Conservation (phyloP, 1,284 basidiomycete species). For the Ceratobasidium theobromae region DNA sequence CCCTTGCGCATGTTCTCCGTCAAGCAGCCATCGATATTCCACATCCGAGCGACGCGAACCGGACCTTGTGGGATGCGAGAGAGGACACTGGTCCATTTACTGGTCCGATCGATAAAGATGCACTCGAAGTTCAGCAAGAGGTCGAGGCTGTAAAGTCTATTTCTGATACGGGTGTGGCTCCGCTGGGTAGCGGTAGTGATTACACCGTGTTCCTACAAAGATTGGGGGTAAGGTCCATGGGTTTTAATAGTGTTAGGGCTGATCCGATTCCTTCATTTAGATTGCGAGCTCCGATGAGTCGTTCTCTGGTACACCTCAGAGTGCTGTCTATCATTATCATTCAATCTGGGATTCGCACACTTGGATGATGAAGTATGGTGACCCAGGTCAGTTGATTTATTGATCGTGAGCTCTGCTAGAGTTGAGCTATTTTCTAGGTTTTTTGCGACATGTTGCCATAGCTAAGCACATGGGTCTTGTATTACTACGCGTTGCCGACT, state of each 20-base stretch:
- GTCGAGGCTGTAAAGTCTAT: constrained; percentile 25
- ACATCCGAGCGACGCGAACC: constrained; percentile 49
- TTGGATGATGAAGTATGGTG: constrained; percentile 76
- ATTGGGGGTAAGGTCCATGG: constrained; percentile 46
- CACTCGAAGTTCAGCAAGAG: constrained; percentile 4
- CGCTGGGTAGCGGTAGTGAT: constrained; percentile 55
- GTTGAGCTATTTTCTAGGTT: constrained; percentile 25
- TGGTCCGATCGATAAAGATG: constrained; percentile 31
- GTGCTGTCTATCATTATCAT: constrained; percentile 78
- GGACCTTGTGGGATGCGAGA: constrained; percentile 44
- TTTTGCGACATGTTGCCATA: constrained; percentile 54
- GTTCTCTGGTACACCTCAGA: constrained; percentile 52
- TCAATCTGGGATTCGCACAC: constrained; percentile 78
- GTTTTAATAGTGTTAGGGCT: not conserved
- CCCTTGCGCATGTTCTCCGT: constrained; percentile 74
- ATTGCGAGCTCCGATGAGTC: constrained; percentile 57
- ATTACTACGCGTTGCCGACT: constrained; percentile 62
- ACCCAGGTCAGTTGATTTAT: constrained; percentile 64
- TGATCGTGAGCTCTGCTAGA: not conserved
- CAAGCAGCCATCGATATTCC: constrained; percentile 65
- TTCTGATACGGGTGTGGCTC: constrained; percentile 35
- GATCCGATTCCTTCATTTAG: constrained; percentile 40
- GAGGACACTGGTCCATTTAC: constrained; percentile 40
- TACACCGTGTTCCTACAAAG: constrained; percentile 68
- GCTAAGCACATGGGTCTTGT: constrained; percentile 67